Conservation (phyloP, 805 yeast genomes). For the Candida sonorensis region DNA sequence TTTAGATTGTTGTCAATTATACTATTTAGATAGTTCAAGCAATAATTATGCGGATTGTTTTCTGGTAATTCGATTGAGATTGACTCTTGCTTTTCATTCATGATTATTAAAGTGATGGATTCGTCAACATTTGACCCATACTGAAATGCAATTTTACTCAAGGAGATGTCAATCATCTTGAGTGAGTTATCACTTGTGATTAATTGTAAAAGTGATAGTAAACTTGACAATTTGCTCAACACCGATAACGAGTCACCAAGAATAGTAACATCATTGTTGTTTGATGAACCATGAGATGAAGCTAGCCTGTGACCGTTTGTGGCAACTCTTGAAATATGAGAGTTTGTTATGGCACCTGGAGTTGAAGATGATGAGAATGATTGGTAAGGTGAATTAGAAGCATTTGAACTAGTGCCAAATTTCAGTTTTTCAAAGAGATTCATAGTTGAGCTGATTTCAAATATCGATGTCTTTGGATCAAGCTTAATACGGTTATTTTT, state of each 20-base stretch:
- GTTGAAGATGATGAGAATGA: neutral
- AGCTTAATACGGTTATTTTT: constrained; percentile 18
- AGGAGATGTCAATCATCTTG: constrained; percentile 21
- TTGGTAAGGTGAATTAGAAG: neutral
- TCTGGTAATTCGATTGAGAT: constrained; percentile 22
- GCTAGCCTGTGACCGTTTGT: too few species aligned
- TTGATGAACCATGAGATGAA: too few species aligned
- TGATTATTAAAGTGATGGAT: constrained; percentile 19
- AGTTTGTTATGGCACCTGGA: too few species aligned
- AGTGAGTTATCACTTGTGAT: constrained; percentile 22
- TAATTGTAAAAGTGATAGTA: constrained; percentile 23
- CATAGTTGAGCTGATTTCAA: constrained; percentile 23
- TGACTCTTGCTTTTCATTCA: constrained; percentile 15
- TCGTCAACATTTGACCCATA: constrained; percentile 24
- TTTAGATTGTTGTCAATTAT: constrained; percentile 14
- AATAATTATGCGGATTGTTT: constrained; percentile 24
- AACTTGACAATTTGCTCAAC: constrained; percentile 22
- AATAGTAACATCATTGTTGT: constrained; percentile 9
- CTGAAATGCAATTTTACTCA: constrained; percentile 24
- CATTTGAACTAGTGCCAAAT: constrained; percentile 3
- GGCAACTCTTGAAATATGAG: too few species aligned
- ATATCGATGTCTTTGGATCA: constrained; percentile 19
- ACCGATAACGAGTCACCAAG: constrained; percentile 21
- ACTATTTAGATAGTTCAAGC: constrained; percentile 19
- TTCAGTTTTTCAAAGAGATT: constrained; percentile 19